Conservation (phyloP, 2,329 filamentous ascomycete species). For the Fusarium compactum region DNA sequence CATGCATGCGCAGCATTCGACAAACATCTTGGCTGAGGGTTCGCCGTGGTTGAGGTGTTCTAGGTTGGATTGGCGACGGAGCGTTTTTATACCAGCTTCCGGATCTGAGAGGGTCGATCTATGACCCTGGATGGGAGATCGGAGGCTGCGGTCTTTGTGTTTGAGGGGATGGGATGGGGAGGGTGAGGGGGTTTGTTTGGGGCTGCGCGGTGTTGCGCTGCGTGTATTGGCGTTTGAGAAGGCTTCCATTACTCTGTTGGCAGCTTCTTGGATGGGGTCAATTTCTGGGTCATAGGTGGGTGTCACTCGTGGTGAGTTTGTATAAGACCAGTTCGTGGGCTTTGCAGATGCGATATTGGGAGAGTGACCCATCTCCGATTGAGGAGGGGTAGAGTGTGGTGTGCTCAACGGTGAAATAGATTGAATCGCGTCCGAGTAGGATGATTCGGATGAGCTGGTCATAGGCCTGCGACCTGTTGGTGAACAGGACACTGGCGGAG, state of each 20-base stretch:
- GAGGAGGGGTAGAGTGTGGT: conserved; percentile 56
- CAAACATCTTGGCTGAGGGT: conserved; percentile 71
- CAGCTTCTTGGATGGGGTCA: conserved; percentile 50
- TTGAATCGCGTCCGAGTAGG: conserved; percentile 55
- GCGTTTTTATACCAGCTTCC: conserved; percentile 26
- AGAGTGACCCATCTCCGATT: conserved; percentile 54
- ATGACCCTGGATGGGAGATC: conserved; percentile 29
- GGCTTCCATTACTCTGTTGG: conserved; percentile 50
- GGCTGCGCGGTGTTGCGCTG: conserved; percentile 29
- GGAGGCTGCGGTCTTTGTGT: conserved; percentile 43
- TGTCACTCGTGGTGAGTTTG: conserved; percentile 36
- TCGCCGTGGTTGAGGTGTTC: conserved; percentile 46
- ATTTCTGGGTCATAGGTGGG: conserved; percentile 38
- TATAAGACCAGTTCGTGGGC: conserved; percentile 33
- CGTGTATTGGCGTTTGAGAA: conserved; percentile 47
- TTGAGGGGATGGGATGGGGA: conserved; percentile 53
- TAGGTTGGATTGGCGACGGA: conserved; percentile 26
- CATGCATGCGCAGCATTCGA: conserved; percentile 73
- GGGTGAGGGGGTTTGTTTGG: conserved; percentile 25
- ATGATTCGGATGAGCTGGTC: conserved; percentile 54
- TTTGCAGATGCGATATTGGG: conserved; percentile 31
- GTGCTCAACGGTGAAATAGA: conserved; percentile 54
- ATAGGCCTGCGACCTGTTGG: conserved; percentile 29
- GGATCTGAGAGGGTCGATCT: conserved; percentile 32
- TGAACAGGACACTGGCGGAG: conserved; percentile 5